Conservation (phyloP, 2,329 filamentous ascomycete genomes). For the Aulographum hederae region DNA sequence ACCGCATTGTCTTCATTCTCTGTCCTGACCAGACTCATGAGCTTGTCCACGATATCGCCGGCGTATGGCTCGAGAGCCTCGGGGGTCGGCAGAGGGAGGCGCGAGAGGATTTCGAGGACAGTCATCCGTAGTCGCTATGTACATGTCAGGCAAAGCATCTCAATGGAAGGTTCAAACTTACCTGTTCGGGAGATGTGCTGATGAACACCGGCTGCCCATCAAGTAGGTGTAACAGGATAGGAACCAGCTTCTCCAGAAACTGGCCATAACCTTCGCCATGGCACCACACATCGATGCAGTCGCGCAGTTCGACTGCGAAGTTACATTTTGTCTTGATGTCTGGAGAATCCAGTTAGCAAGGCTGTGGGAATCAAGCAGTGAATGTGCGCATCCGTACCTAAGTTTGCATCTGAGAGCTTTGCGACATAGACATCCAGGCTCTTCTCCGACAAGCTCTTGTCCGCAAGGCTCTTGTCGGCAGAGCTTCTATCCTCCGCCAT, state of each 20-base stretch:
- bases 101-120: constrained; percentile 84
- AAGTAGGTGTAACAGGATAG: constrained; percentile 72
- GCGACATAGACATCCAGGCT: constrained; percentile 1
- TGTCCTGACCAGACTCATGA: constrained; percentile 71
- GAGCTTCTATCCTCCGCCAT: too few relatives aligned
- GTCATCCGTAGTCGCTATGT: constrained; percentile 72
- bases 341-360: constrained; percentile 17
- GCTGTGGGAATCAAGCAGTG: neutral
- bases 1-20: constrained; percentile 99
- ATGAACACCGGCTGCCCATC: constrained; percentile 78
- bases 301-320: constrained; percentile 70
- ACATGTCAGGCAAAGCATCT: neutral
- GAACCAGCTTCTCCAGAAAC: constrained; percentile 78
- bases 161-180: constrained; percentile 20
- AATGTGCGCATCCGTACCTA: constrained; percentile 1
- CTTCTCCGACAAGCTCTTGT: constrained; percentile 1
- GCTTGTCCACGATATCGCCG: constrained; percentile 69
- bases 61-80: constrained; percentile 82
- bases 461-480: too few relatives aligned
- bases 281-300: constrained; percentile 80
- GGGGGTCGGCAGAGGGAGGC: constrained; percentile 54
- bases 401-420: constrained; percentile 3
- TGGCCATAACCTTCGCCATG: constrained; percentile 55
- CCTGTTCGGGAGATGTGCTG: constrained; percentile 78
- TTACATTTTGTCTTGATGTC: constrained; percentile 70